Evolutionary conservation across 306 rosid genomes (phyloP).

Genomic region (Cucurbita moschata): DNA sequence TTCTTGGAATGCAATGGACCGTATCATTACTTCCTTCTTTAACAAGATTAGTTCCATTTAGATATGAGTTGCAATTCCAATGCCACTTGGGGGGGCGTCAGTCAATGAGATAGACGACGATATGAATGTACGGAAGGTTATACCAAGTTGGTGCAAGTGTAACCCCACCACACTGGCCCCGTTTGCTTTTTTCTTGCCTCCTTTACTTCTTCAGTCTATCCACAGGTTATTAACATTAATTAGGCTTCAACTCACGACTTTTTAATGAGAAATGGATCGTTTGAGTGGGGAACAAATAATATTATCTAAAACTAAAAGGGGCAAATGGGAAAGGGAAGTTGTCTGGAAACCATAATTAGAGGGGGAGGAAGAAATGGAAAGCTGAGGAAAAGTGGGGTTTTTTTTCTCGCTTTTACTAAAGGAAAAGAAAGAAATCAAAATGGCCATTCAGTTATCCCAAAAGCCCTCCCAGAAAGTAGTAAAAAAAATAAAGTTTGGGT

Average conservation of each 20-base stretch:
- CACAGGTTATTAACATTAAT: neutral
- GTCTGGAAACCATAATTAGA: neutral
- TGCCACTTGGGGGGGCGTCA: neutral
- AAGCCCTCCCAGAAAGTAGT: neutral
- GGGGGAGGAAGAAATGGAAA: neutral
- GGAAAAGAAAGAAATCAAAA: neutral
- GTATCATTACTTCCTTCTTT: too few relatives aligned
- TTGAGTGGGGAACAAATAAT: neutral
- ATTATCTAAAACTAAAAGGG: neutral
- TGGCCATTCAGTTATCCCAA: constrained; percentile 6
- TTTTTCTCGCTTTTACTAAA: neutral
- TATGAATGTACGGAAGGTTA: neutral
- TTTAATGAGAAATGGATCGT: neutral
- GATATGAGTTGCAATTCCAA: too few relatives aligned
- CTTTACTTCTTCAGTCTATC: neutral
- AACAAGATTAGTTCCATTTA: too few relatives aligned
- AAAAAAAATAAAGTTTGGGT: neutral
- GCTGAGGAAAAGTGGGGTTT: neutral
- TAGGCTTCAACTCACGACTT: neutral
- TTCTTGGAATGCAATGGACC: too few relatives aligned
- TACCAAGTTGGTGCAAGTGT: neutral
- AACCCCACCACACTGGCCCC: neutral
- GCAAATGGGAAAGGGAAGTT: neutral
- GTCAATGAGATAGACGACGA: neutral
- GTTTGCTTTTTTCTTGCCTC: neutral